Evolutionary conservation across 2,329 filamentous ascomycete genomes (phyloP), one percentile per base, ranked within the genome.

Genomic region (Cryphonectria japonica): DNA sequence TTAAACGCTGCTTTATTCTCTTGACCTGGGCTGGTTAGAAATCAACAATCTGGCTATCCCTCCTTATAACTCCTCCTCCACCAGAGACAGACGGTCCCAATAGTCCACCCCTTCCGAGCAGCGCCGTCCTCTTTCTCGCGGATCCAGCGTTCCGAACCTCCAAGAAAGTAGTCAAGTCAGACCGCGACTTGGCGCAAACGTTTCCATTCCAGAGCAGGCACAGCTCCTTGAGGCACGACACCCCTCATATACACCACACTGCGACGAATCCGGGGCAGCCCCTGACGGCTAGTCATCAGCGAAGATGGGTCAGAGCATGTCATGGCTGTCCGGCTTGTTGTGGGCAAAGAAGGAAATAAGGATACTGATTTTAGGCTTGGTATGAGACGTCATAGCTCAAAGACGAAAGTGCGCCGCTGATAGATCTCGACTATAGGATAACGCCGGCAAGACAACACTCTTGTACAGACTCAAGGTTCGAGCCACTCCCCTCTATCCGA

Each of bases 311-410:
- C 85, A 87, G 75, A 85, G 86, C 77, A 84, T 91, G 80, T 91
- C 89, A 80, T 91, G 89, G 89, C 85, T 94, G 77, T 93, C 92
- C 68, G 83, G 84, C 82, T 84, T 97, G 73, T 78, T 97, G 73
- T 98, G 92, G 91, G 85, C 93, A 59, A 98, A 98, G 87, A 99
- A 98, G 85, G 96, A 99, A 85, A 98, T 98, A 75, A 87, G 96
- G 77, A 99, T 99, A 83, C 83, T 99, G 81, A 98, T 98, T 76
- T 84, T 98, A 73, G 95, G 95, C 78, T 89, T 98, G 83, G 95
- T 98, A 91, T 68, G 66, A 63, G 69, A 66, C 65, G 60, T 64
- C 67, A 67, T 64, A 69, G 60, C 54, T 69, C 65, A 69, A 71
- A 72, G 65, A 67, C 29, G n/a, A 61, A 61, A 59, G 14, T 32